Percentiles rank a stretch among this genome's conserved stretches.
Conservation (phyloP, 2,329 filamentous ascomycete species). For the Neofusicoccum laricinum region DNA sequence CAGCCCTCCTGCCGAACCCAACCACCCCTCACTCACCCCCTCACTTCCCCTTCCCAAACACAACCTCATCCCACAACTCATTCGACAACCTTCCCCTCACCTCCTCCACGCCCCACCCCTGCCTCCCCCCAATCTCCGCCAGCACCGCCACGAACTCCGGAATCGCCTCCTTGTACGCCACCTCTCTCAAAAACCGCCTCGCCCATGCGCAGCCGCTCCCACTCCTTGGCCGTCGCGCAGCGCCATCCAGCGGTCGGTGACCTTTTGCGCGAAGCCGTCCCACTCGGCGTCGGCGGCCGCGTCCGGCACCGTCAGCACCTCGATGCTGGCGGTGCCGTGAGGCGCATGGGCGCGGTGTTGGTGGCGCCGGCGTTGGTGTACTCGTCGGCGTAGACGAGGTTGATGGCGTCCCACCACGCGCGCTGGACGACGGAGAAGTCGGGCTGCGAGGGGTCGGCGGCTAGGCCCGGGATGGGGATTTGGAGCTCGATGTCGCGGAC, state of each 20-base stretch:
- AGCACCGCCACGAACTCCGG: constrained; percentile 35
- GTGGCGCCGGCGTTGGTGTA: background rate
- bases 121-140: constrained; percentile 35
- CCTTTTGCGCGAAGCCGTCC: constrained; percentile 40
- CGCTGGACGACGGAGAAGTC: constrained; percentile 45
- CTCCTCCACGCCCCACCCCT: constrained; percentile 41
- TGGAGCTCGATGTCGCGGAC: constrained; percentile 47
- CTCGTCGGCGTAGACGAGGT: constrained; percentile 36
- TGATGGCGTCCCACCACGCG: constrained; percentile 53
- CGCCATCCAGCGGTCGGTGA: constrained; percentile 43
- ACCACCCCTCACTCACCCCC: no score
- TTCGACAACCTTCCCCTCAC: constrained; percentile 42
- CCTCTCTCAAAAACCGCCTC: constrained; percentile 34
- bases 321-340: constrained; percentile 45
- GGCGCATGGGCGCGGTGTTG: constrained; percentile 35
- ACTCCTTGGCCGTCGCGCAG: constrained; percentile 39
- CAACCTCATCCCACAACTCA: constrained; percentile 36
- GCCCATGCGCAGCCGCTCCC: constrained; percentile 34
- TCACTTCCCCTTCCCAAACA: constrained; percentile 18
- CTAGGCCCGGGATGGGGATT: constrained; percentile 41
- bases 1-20: no score
- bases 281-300: constrained; percentile 39
- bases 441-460: constrained; percentile 31
- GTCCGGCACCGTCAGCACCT: constrained; percentile 43
- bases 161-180: constrained; percentile 41